These are phyloP conservation scores for Gymnopus androsaceus DNA, from an alignment of 1,284 basidiomycete species.

Conservation along the genomic window DNA sequence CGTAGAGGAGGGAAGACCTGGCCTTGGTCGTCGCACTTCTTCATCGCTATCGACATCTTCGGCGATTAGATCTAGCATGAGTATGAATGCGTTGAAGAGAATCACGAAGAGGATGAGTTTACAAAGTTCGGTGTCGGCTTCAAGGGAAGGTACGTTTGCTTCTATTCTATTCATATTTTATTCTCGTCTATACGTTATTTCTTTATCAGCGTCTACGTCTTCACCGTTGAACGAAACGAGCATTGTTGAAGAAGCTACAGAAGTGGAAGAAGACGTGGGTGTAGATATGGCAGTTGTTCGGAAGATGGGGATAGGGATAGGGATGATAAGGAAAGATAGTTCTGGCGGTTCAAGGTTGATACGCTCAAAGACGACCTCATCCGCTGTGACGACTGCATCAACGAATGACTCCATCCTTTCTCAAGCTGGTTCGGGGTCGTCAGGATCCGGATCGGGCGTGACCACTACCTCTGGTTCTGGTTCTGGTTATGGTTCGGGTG, in stretches of 20 bases:
- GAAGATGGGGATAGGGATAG: neutral
- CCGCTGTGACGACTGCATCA: constrained; percentile 12
- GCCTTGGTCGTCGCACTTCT: neutral
- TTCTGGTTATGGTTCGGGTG: constrained; percentile 20
- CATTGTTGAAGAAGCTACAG: constrained; percentile 9
- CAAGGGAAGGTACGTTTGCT: too few relatives aligned
- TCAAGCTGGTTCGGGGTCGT: constrained; percentile 20
- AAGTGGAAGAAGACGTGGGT: neutral
- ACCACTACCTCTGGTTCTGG: too few relatives aligned
- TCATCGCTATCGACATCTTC: constrained; percentile 10
- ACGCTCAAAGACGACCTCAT: constrained; percentile 24
- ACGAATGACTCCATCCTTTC: constrained; percentile 7
- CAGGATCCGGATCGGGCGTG: constrained; percentile 39
- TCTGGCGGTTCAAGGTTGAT: constrained; percentile 13
- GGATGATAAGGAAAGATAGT: constrained; percentile 1
- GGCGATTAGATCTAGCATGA: too few relatives aligned
- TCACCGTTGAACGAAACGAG: constrained; percentile 1
- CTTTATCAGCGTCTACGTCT: neutral
- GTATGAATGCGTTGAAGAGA: constrained; percentile 15
- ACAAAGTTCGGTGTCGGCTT: constrained; percentile 21
- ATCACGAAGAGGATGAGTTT: constrained; percentile 28
- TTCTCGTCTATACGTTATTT: too few relatives aligned
- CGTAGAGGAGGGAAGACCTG: neutral
- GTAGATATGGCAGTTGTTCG: neutral
- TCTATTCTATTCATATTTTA: too few relatives aligned